Evolutionary conservation across 495 filamentous ascomycete species (phyloP).

Genomic region (Penicilliopsis zonata): DNA sequence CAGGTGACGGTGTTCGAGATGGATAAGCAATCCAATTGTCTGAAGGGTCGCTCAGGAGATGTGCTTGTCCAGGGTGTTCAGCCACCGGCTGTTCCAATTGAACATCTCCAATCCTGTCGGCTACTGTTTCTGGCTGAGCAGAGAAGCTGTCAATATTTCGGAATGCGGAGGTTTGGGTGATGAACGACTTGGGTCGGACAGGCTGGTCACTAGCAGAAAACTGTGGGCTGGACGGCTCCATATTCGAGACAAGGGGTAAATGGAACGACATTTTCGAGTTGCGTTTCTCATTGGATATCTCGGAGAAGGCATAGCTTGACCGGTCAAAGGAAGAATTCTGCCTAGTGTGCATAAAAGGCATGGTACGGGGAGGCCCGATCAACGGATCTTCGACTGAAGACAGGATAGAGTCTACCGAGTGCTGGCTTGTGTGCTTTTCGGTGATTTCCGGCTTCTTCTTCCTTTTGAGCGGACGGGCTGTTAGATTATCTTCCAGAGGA

Average conservation of each 20-base stretch:
- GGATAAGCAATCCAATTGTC: slow-evolving; percentile 51
- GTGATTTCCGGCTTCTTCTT: slow-evolving; percentile 65
- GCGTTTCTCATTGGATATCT: slow-evolving; percentile 10
- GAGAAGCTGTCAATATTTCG: slow-evolving; percentile 13
- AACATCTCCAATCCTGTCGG: slow-evolving; percentile 11
- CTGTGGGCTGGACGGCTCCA: slow-evolving; percentile 27
- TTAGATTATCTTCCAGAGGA: slow-evolving; percentile 75
- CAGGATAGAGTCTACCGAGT: slow-evolving; percentile 41
- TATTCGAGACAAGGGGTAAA: slow-evolving; percentile 13
- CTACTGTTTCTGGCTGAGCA: slow-evolving; percentile 12
- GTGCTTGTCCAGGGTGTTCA: slow-evolving; percentile 14
- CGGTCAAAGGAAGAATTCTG: slow-evolving; percentile 41
- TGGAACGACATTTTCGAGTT: slow-evolving; percentile 11
- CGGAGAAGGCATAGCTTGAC: slow-evolving; percentile 5
- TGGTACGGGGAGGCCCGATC: slow-evolving; percentile 42
- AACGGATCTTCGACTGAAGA: slow-evolving; percentile 45
- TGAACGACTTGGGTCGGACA: slow-evolving; percentile 16
- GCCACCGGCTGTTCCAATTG: slow-evolving; percentile 20
- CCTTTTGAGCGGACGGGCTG: slow-evolving; percentile 62
- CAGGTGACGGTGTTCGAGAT: slow-evolving; percentile 38
- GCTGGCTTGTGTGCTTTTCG: slow-evolving; percentile 38
- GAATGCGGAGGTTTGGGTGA: slow-evolving; percentile 10
- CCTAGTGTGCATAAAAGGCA: slow-evolving; percentile 71
- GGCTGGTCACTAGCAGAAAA: slow-evolving; percentile 14
- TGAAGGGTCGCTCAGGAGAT: slow-evolving; percentile 32